Conservation (phyloP, 306 rosid genomes). For the Cucurbita pepo region DNA sequence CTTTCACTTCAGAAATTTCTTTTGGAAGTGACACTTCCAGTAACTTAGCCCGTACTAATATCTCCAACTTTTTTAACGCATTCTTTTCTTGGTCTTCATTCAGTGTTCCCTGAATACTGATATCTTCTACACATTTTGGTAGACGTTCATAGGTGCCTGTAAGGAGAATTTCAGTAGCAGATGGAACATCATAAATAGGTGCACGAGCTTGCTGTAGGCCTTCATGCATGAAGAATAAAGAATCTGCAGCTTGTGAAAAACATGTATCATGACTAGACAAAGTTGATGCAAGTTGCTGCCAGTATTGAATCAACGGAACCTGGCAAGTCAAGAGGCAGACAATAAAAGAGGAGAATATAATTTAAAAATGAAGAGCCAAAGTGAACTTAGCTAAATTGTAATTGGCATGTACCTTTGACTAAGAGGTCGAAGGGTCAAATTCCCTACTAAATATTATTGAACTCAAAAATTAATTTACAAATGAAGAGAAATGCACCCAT, state of each 20-base stretch:
- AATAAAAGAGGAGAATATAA: neutral
- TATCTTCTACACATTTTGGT: slow-evolving; percentile 83
- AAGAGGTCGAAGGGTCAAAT: too few relatives aligned
- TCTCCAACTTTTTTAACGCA: slow-evolving; percentile 82
- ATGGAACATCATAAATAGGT: slow-evolving; percentile 91
- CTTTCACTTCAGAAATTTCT: slow-evolving; percentile 60
- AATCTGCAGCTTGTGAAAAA: slow-evolving; percentile 95
- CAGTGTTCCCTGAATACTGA: slow-evolving; percentile 57
- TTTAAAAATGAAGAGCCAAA: neutral
- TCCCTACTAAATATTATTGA: too few relatives aligned
- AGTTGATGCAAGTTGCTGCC: slow-evolving; percentile 81
- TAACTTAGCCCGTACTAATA: slow-evolving; percentile 74
- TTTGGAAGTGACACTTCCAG: slow-evolving; percentile 68
- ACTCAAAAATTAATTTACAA: too few relatives aligned
- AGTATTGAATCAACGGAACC: slow-evolving; percentile 91
- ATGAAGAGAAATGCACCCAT: neutral
- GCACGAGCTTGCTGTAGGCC: slow-evolving; percentile 99
- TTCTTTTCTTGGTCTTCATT: slow-evolving; percentile 71
- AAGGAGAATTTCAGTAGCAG: slow-evolving; percentile 79
- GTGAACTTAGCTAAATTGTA: too few relatives aligned
- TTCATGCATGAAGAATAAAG: slow-evolving; percentile 95
- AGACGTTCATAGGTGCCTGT: slow-evolving; percentile 67
- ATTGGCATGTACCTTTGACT: too few relatives aligned
- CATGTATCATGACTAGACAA: slow-evolving; percentile 86
- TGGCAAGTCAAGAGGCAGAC: slow-evolving; percentile 21